Evolutionary conservation across 1,284 basidiomycete species (phyloP).

Genomic region (Dichomitus squalens): DNA sequence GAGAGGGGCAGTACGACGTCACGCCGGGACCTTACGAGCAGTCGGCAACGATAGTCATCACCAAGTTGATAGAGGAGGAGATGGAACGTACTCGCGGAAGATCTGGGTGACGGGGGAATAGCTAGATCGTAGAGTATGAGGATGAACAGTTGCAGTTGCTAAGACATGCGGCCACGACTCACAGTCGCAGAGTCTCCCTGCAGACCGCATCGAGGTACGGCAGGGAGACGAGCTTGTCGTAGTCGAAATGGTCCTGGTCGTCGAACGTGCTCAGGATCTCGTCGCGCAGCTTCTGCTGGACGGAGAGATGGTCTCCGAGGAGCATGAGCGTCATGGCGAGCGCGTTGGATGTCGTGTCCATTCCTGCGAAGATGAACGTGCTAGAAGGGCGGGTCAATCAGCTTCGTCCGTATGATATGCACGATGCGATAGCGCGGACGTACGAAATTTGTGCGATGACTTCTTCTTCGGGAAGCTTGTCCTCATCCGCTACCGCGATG

Average conservation of each 20-base stretch:
- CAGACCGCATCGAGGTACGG: conserved; percentile 49
- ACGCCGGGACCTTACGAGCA: conserved; percentile 27
- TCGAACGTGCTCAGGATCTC: not conserved
- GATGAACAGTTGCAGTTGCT: no score
- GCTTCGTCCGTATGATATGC: no score
- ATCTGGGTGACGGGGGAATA: conserved; percentile 8
- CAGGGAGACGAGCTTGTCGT: conserved; percentile 40
- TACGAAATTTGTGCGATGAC: conserved; percentile 37
- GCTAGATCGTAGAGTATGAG: no score
- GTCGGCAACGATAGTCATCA: not conserved
- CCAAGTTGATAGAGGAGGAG: not conserved
- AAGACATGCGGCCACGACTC: no score
- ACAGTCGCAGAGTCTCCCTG: conserved; percentile 35
- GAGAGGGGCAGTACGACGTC: conserved; percentile 26
- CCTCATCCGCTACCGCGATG: conserved; percentile 11
- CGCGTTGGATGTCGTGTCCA: conserved; percentile 11
- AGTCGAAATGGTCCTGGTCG: conserved; percentile 29
- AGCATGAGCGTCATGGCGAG: conserved; percentile 1
- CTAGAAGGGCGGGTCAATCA: not conserved
- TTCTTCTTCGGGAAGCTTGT: conserved; percentile 33
- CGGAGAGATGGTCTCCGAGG: not conserved
- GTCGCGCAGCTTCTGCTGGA: not conserved
- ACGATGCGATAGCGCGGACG: conserved; percentile 10
- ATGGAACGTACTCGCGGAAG: conserved; percentile 15
- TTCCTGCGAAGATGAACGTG: conserved; percentile 7